A percentile compares a stretch with the other conserved stretches of the same genome.
Evolutionary conservation across 805 yeast species (phyloP).

Genomic region (Huiozyma naganishii): DNA sequence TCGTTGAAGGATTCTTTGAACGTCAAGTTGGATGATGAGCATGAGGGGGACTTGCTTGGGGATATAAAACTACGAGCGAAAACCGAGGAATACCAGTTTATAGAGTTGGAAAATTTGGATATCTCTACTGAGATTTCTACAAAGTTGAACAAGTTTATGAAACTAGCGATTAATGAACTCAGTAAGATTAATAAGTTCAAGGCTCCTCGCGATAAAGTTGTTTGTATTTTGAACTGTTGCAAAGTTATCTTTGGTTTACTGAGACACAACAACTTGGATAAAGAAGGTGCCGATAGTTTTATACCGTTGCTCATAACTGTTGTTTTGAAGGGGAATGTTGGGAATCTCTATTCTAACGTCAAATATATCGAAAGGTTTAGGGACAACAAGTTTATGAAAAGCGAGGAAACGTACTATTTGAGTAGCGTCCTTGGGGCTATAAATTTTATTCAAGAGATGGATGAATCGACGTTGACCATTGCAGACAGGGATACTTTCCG

Average conservation of each 20-base stretch:
- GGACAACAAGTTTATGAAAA: constrained; percentile 59
- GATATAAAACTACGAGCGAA: constrained; percentile 46
- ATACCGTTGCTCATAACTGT: constrained; percentile 82
- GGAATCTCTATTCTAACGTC: constrained; percentile 62
- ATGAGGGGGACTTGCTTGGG: constrained; percentile 48
- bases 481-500: constrained; percentile 48
- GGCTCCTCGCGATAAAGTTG: constrained; percentile 90
- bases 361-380: constrained; percentile 80
- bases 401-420: constrained; percentile 86
- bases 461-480: constrained; percentile 48
- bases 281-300: constrained; percentile 86
- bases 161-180: constrained; percentile 63
- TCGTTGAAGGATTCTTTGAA: constrained; percentile 14
- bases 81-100: constrained; percentile 57
- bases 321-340: constrained; percentile 56
- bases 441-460: constrained; percentile 59
- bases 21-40: constrained; percentile 39
- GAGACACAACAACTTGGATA: constrained; percentile 53
- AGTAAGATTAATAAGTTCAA: constrained; percentile 70
- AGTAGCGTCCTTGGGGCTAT: constrained; percentile 88
- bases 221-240: constrained; percentile 83
- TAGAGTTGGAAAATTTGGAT: constrained; percentile 68
- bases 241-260: constrained; percentile 85
- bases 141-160: constrained; percentile 42
- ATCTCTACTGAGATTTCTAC: constrained; percentile 38